Evolutionary conservation across 257 asterid genomes (phyloP), one percentile per base, ranked within the genome.

Genomic region (Petunia secreta): DNA sequence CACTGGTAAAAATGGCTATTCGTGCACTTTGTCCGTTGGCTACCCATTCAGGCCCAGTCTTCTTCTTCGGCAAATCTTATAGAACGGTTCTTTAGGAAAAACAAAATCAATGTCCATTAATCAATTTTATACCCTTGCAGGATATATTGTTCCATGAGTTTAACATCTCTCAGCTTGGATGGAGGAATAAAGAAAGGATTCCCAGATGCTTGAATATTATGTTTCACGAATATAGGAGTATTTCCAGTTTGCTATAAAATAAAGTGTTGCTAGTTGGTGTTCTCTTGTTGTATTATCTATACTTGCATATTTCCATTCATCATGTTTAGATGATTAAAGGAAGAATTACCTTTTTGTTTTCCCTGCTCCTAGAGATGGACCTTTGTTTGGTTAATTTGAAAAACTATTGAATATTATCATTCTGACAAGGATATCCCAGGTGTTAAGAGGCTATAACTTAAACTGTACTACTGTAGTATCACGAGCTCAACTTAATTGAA

Each of bases 141-240:
- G 76, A 69, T 69, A 44, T 69, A 10, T 46, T 8, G 76, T 69
- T 44, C 76, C 76, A 69, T 44, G 36, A 69, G 3, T 44, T 43
- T 1, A 15, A 6, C 5, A 67, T 3, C 25, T 68, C 57, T 34
- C 39, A 16, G n/a, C 41, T 16, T 69, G 10, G 8, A 2, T 16
- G 58, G 58, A 69, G 58, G 58, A 69, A 68, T 16, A 44, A 8
- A 44, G 76, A 68, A 25, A 4, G 57, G 16, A 68, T 68, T 68
- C 44, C n/a, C 58, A 68, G 58, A 39, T 43, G 6, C 75, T 43
- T 68, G 54, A n/a, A 16, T 68, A 43, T n/a, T 7, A 16, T 68
- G 40, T 68, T 25, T 46, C 9, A 44, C 40, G 1, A 68, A 9
- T 68, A 58, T 16, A 16, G 40, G 59, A 15, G 62, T 53, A 15